Percentiles rank a stretch among this genome's conserved stretches.
phyloP scores from a whole-genome alignment of 139 green algal genomes.

The Haematococcus lacustris region DNA sequence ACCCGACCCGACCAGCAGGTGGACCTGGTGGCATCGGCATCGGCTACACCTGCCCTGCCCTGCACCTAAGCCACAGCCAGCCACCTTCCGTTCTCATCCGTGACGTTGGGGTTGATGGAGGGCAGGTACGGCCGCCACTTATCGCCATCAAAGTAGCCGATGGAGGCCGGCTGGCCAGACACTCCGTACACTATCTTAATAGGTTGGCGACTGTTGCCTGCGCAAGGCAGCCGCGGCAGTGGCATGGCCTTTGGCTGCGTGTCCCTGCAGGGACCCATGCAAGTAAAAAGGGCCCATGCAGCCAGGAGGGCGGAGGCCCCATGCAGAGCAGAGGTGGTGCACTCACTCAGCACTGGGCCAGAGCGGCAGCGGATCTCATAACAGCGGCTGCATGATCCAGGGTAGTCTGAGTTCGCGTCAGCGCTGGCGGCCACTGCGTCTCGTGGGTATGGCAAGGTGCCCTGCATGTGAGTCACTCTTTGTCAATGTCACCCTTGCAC shows the following conservation, averaged over 20 bases:
- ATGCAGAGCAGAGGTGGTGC: not conserved
- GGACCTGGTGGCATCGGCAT: not conserved
- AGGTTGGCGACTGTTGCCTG: constrained; percentile 11
- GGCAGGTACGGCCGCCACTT: constrained; percentile 10
- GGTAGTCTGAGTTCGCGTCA: constrained; percentile 14
- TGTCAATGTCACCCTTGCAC: not conserved
- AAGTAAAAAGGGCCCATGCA: not conserved
- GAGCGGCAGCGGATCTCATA: not conserved
- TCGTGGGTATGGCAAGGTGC: constrained; percentile 8
- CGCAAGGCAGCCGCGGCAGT: not conserved
- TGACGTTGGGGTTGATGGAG: not conserved
- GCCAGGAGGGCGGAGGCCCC: not conserved
- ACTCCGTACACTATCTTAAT: constrained; percentile 1
- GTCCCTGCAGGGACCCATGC: not conserved
- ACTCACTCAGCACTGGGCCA: not conserved
- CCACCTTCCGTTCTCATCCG: not conserved
- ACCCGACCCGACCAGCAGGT: not conserved
- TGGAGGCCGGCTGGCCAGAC: not conserved
- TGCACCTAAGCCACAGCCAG: not conserved
- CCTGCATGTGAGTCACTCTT: not conserved
- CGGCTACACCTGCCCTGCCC: not conserved
- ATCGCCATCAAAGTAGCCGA: constrained; percentile 27
- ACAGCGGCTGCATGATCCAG: constrained; percentile 17
- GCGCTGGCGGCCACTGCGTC: constrained; percentile 3
- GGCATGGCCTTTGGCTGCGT: not conserved